Evolutionary conservation across 139 green algal genomes (phyloP), one percentile per base, ranked within the genome.

Genomic region (Zygnema cylindricum): DNA sequence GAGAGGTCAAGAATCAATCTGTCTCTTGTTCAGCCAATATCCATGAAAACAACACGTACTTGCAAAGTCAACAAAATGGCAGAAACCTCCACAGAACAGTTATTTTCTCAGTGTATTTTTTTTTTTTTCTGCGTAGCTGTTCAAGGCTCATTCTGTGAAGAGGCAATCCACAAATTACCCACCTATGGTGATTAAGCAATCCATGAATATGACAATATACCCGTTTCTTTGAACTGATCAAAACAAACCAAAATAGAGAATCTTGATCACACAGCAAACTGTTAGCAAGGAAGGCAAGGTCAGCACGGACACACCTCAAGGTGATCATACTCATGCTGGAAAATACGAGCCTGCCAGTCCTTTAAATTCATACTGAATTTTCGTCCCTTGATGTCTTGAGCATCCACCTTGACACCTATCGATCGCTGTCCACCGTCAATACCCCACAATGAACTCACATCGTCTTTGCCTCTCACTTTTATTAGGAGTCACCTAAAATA

Each of bases 311-410:
- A 42, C 82, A 88, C 83, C 83, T 99, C 94, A 41, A 99, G 89
- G 87, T 99, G 97, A 92, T 99, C 97, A 73, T 96, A 99, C 91
- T 99, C 98, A 90, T 99, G 98, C 91, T 99, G 97, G 91, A 99
- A 99, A 39, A 99, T 97, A 25, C 97, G 92, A 1, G 97, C 95
- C 32, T 94, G 82, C 77, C 94, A 99, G 63, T 92, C 96, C 41
- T 91, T 86, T 16, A 98, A 90, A 38, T 92, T 94, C 55, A 98
- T 87, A 41, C 85, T 93, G 2, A 96, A 86, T n/a, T 93, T 93
- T 54, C 95, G 88, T 0, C 98, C 98, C 2, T 92, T 91, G 40
- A 97, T 69, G 91, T 98, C 94, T 88, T 96, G 95, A 7, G 95
- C 96, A 83, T 96, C 94, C 43, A 99, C 93, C 69, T 95, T 95